Percentiles rank a stretch among this genome's conserved stretches.
Conservation (phyloP, 2,329 filamentous ascomycete species). For the Plenodomus biglobosus region DNA sequence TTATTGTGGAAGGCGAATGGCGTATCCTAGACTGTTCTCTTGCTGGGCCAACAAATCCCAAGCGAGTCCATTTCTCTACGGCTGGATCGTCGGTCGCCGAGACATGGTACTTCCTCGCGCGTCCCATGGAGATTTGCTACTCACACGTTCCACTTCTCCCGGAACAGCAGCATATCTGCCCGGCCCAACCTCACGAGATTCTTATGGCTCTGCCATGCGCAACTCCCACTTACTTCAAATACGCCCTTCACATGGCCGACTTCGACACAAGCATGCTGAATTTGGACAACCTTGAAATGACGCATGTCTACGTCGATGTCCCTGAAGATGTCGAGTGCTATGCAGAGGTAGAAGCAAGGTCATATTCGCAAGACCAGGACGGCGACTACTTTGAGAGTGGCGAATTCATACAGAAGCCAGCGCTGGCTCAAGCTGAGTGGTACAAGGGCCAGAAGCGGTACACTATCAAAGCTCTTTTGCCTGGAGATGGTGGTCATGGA, state of each 20-base stretch:
- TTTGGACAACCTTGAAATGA: constrained; percentile 90
- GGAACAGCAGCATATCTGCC: constrained; percentile 89
- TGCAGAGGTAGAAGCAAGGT: constrained; percentile 85
- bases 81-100: constrained; percentile 71
- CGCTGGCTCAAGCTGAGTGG: constrained; percentile 91
- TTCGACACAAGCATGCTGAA: constrained; percentile 87
- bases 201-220: constrained; percentile 83
- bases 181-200: constrained; percentile 81
- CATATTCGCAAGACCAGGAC: constrained; percentile 78
- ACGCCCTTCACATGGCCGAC: constrained; percentile 75
- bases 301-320: constrained; percentile 84
- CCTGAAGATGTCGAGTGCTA: constrained; percentile 88
- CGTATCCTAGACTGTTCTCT: constrained; percentile 93
- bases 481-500: constrained; percentile 87
- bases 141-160: constrained; percentile 89
- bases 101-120: constrained; percentile 88
- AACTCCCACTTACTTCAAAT: constrained; percentile 85
- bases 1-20: constrained; percentile 93
- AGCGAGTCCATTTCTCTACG: constrained; percentile 74
- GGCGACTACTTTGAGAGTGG: constrained; percentile 94
- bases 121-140: constrained; percentile 89
- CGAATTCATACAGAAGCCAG: constrained; percentile 80
- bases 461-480: constrained; percentile 87
- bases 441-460: constrained; percentile 83
- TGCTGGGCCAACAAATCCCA: constrained; percentile 86